Base-by-base conservation (phyloP, 1,139 yeast genomes). In the Scheffersomyces titani region DNA sequence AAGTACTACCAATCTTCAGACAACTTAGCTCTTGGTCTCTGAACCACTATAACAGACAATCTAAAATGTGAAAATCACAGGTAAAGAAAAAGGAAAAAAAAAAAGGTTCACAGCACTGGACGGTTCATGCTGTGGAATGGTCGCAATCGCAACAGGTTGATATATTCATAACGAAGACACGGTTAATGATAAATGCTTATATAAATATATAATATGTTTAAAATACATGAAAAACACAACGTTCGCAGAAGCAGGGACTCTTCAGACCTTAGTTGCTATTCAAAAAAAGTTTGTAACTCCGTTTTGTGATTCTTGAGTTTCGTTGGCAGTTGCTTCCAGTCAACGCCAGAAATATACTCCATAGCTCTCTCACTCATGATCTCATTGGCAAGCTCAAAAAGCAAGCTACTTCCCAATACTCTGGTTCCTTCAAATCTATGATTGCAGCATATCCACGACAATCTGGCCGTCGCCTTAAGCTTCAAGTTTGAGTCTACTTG, bases 21-120 rank as follows among this genome's bases (percentile, higher is more conserved):
- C 60, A 73, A 74, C 60, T 70, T 74, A 58, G 71, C 70, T 58
- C 70, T 73, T 50, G 71, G 75, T 13, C 70, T 71, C 63, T 71
- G 60, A 57, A 45, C 18, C 21, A 45, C 40, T 30, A 13, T 30
- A 30, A 30, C 9, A 30, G 40, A 16, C 9, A 30, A 20, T 19
- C 11, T 46, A 22, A 19, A 30, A 30, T 30, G 48, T 9, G 13
- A 9, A 45, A 45, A 5, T 22, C 24, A 11, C 40, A 30, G 40
- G 40, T 30, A 30, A 11, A 11, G 40, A 30, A 30, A 22, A 30
- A 30, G 9, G 5, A 11, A 4, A 30, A 30, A n/a, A 30, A 24
- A 30, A 30, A 30, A 9, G 40, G 13, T 30, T 9, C 40, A 30
- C 40, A 7, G 16, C 40, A 30, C 16, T 30, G 40, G 9, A 30